Conservation (phyloP, 768 basidiomycete species). For the Neoboletus brunneissimus region DNA sequence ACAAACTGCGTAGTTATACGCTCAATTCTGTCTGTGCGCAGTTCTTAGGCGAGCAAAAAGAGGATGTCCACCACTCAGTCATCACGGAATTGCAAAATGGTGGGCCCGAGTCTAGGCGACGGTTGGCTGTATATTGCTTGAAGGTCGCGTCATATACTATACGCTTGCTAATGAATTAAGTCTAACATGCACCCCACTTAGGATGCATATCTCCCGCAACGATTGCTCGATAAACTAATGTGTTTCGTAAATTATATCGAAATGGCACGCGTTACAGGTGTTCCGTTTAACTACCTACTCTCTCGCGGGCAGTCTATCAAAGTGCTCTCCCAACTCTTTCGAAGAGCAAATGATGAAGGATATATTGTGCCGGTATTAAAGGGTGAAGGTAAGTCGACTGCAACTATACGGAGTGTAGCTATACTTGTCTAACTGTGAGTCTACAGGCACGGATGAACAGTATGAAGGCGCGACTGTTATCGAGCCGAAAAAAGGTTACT, state of each 20-base stretch:
- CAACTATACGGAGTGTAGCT: neutral
- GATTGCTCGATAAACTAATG: slow-evolving; percentile 96
- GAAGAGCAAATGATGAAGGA: slow-evolving; percentile 87
- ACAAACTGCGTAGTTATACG: slow-evolving; percentile 95
- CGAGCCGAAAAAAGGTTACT: slow-evolving; percentile 94
- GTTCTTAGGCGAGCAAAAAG: slow-evolving; percentile 98
- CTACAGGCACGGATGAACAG: slow-evolving; percentile 83
- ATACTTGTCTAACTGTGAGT: neutral
- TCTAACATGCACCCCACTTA: slow-evolving; percentile 29
- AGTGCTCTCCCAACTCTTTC: slow-evolving; percentile 92
- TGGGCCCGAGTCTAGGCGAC: slow-evolving; percentile 86
- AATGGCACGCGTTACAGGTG: slow-evolving; percentile 99
- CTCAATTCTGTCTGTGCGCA: slow-evolving; percentile 98
- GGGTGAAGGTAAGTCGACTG: slow-evolving; percentile 61
- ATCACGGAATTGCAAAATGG: slow-evolving; percentile 98
- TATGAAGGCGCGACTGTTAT: slow-evolving; percentile 99
- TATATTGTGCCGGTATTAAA: slow-evolving; percentile 87
- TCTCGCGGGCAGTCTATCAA: slow-evolving; percentile 98
- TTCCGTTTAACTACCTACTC: slow-evolving; percentile 95
- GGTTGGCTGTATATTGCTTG: slow-evolving; percentile 95
- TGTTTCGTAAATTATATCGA: slow-evolving; percentile 98
- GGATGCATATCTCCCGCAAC: slow-evolving; percentile 98
- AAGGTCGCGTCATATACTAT: slow-evolving; percentile 53
- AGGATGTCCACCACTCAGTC: slow-evolving; percentile 97
- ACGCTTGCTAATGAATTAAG: neutral